phyloP scores from a whole-genome alignment of 331 rosid genomes.

The Spiraea crenata region DNA sequence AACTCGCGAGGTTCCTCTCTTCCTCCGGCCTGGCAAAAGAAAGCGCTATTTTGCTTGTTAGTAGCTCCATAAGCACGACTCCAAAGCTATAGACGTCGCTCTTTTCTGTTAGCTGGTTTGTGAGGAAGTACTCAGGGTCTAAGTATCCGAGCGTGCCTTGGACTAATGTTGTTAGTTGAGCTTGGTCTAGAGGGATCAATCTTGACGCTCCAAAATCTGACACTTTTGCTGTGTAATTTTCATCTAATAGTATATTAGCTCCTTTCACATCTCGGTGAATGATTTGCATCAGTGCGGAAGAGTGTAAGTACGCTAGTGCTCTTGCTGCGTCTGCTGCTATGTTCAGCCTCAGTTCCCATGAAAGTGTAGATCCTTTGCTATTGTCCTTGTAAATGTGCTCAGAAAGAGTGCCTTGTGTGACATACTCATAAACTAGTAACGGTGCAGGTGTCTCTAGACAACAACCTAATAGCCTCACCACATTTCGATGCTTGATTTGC shows the following conservation, averaged over 20 bases:
- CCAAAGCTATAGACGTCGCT: constrained; percentile 13
- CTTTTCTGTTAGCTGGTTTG: background rate
- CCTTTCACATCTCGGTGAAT: constrained; percentile 8
- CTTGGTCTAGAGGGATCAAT: background rate
- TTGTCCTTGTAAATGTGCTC: background rate
- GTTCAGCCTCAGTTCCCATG: background rate
- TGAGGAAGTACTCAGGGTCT: background rate
- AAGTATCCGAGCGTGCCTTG: background rate
- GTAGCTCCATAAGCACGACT: constrained; percentile 5
- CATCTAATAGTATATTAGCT: background rate
- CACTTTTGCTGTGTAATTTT: background rate
- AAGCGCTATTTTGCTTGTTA: background rate
- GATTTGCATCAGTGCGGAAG: background rate
- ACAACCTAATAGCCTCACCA: background rate
- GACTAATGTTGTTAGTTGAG: background rate
- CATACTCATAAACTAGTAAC: background rate
- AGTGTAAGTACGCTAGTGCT: background rate
- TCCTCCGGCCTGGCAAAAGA: background rate
- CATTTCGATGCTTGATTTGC: background rate
- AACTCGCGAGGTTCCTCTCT: background rate
- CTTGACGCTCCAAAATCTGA: background rate
- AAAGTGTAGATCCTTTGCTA: background rate
- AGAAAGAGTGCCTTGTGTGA: background rate
- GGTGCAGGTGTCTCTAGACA: background rate
- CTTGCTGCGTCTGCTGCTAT: background rate